These are phyloP conservation scores for Hansenula sp. DNA, from an alignment of 1,139 yeast species.

Conservation along the genomic window DNA sequence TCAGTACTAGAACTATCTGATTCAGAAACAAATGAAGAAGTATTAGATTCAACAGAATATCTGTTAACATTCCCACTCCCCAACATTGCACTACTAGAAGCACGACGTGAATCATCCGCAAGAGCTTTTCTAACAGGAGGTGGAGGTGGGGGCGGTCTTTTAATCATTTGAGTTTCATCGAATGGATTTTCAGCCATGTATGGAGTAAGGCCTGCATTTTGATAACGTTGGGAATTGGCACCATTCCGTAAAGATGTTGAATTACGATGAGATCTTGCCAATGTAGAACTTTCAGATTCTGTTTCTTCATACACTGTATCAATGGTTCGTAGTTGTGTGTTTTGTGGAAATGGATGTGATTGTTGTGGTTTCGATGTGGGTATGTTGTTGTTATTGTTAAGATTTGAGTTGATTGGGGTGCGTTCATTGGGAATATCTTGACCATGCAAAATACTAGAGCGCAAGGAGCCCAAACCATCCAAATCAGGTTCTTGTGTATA, in stretches of 20 bases:
- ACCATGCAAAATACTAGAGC: constrained; percentile 11
- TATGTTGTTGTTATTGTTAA: not conserved
- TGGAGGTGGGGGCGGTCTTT: constrained; percentile 15
- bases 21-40: constrained; percentile 20
- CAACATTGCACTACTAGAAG: no score
- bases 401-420: constrained; percentile 1
- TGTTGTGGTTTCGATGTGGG: constrained; percentile 2
- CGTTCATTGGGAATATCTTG: constrained; percentile 9
- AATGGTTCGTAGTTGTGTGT: constrained; percentile 15
- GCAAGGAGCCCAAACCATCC: constrained; percentile 6
- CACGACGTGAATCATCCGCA: not conserved
- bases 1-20: constrained; percentile 18
- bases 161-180: constrained; percentile 6
- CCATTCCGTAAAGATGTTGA: constrained; percentile 2
- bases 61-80: constrained; percentile 12
- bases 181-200: constrained; percentile 14
- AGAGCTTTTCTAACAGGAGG: constrained; percentile 16
- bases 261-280: not conserved
- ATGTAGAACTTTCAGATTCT: constrained; percentile 9
- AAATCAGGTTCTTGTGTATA: constrained; percentile 1
- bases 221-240: constrained; percentile 13
- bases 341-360: not conserved
- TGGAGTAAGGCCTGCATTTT: constrained; percentile 12
- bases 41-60: constrained; percentile 14
- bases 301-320: constrained; percentile 27